A percentile compares a stretch with the other conserved stretches of the same genome.
Conservation (phyloP, 805 yeast species). For the Torulaspora indica region DNA sequence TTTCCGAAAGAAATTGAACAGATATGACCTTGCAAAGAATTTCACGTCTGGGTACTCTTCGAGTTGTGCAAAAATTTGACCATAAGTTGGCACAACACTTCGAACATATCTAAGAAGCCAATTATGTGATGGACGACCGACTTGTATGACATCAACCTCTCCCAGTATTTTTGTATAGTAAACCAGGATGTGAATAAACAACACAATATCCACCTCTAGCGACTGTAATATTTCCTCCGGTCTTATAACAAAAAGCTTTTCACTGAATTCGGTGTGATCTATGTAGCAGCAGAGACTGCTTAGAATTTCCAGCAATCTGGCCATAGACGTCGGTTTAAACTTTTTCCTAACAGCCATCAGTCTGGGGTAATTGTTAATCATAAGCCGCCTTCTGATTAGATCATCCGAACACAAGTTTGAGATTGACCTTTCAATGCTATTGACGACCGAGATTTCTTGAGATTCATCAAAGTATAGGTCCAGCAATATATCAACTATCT, state of each 20-base stretch:
- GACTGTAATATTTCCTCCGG: slow-evolving; percentile 15
- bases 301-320: slow-evolving; percentile 28
- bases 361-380: slow-evolving; percentile 20
- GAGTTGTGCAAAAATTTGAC: slow-evolving; percentile 19
- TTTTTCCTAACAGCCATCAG: slow-evolving; percentile 17
- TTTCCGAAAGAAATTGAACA: slow-evolving; percentile 25
- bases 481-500: slow-evolving; percentile 23
- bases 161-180: slow-evolving; percentile 22
- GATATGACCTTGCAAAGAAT: slow-evolving; percentile 19
- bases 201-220: slow-evolving; percentile 21
- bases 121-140: slow-evolving; percentile 4
- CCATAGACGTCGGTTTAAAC: slow-evolving; percentile 14
- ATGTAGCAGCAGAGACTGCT: slow-evolving; percentile 13
- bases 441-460: slow-evolving; percentile 22
- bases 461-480: slow-evolving; percentile 21
- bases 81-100: slow-evolving; percentile 17
- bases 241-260: slow-evolving; percentile 19
- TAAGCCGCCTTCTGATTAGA: slow-evolving; percentile 21
- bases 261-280: slow-evolving; percentile 18
- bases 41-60: slow-evolving; percentile 21
- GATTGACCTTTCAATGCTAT: slow-evolving; percentile 25
- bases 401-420: slow-evolving; percentile 20
- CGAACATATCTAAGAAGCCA: slow-evolving; percentile 19
- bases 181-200: slow-evolving; percentile 24
- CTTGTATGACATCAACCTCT: slow-evolving; percentile 2